Percentiles rank a stretch among this genome's conserved stretches.
Conservation (phyloP, 768 basidiomycete species). For the Pulveroboletus sp. region DNA sequence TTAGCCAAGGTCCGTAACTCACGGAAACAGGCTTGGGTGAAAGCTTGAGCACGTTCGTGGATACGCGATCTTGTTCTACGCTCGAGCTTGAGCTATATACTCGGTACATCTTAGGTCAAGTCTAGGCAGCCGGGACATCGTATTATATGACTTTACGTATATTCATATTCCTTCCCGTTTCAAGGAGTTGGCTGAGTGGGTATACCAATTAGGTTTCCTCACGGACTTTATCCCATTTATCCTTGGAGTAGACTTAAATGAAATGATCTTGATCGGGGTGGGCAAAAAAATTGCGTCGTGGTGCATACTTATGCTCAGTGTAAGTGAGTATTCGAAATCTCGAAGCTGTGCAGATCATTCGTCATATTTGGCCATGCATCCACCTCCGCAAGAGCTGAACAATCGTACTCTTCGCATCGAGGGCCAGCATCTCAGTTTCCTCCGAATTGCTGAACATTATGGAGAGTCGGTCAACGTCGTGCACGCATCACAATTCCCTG, state of each 20-base stretch:
- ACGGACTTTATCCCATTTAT: constrained; percentile 25
- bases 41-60: constrained; percentile 15
- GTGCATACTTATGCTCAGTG: background rate
- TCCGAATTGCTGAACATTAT: constrained; percentile 10
- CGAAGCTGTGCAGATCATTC: constrained; percentile 10
- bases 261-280: constrained; percentile 16
- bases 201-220: constrained; percentile 16
- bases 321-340: background rate
- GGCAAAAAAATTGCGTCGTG: constrained; percentile 20
- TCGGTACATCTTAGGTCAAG: constrained; percentile 4
- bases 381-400: constrained; percentile 6
- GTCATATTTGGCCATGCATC: constrained; percentile 20
- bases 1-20: constrained; percentile 3
- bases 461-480: constrained; percentile 4
- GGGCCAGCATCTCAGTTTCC: constrained; percentile 9
- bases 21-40: constrained; percentile 1
- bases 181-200: background rate
- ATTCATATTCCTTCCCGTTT: background rate
- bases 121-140: constrained; percentile 13
- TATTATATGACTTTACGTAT: constrained; percentile 21
- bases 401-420: constrained; percentile 16
- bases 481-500: constrained; percentile 2
- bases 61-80: background rate
- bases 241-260: constrained; percentile 11
- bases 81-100: background rate